phyloP scores from a whole-genome alignment of 2,329 filamentous ascomycete species.

The Grosmannia huntii region DNA sequence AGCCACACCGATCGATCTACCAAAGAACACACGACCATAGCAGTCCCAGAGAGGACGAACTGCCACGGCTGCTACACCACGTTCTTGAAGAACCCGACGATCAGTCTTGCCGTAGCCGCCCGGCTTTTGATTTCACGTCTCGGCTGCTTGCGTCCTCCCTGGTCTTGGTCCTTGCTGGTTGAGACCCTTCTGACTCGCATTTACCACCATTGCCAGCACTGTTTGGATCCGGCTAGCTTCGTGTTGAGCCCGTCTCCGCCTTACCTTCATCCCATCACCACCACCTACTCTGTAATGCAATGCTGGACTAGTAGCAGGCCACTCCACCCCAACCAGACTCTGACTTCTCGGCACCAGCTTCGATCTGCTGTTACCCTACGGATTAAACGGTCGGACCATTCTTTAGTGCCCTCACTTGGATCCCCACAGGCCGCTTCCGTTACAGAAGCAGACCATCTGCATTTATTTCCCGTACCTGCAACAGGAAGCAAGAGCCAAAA shows the following conservation, averaged over 20 bases:
- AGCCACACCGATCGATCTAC: background rate
- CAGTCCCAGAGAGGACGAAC: background rate
- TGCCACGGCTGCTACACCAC: background rate
- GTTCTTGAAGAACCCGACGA: too few species aligned
- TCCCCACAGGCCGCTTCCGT: slow-evolving; percentile 5
- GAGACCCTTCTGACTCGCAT: background rate
- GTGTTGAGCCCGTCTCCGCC: background rate
- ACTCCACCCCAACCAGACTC: slow-evolving; percentile 11
- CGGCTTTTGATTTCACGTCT: background rate
- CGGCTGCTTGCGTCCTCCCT: background rate
- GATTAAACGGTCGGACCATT: slow-evolving; percentile 1
- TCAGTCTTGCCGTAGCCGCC: background rate
- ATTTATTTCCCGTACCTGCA: slow-evolving; percentile 1
- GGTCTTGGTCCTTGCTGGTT: background rate
- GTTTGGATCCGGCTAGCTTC: background rate
- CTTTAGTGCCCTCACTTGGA: background rate
- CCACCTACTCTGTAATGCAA: slow-evolving; percentile 5
- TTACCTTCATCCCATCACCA: slow-evolving; percentile 4
- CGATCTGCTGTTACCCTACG: slow-evolving; percentile 10
- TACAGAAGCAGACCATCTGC: slow-evolving; percentile 4
- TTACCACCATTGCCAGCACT: background rate
- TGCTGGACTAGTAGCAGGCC: slow-evolving; percentile 1
- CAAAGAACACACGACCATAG: background rate
- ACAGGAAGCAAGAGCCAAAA: background rate
- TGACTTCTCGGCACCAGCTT: slow-evolving; percentile 6